Conservation (phyloP, 2,329 filamentous ascomycete genomes). For the Venturia effusa region DNA sequence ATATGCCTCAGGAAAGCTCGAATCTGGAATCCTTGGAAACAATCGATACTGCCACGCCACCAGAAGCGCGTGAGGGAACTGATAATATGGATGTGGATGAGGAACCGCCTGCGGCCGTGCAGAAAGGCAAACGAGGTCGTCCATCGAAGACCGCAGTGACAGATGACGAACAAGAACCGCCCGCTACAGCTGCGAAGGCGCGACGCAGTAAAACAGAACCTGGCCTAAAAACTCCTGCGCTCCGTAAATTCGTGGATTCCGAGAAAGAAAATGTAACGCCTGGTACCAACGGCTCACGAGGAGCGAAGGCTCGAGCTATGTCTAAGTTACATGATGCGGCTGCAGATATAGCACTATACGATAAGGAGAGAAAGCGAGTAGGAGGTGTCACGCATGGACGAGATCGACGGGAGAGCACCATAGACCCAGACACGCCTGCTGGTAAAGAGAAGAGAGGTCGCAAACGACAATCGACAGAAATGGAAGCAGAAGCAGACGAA, state of each 20-base stretch:
- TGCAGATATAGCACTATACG: slow-evolving; percentile 77
- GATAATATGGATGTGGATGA: slow-evolving; percentile 3
- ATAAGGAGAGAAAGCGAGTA: slow-evolving; percentile 83
- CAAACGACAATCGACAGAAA: slow-evolving; percentile 35
- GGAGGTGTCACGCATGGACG: slow-evolving; percentile 54
- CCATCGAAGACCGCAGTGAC: neutral
- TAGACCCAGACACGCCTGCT: slow-evolving; percentile 14
- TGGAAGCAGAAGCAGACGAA: slow-evolving; percentile 24
- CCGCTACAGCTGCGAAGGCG: slow-evolving; percentile 1
- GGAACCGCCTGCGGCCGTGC: neutral
- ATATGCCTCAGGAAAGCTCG: slow-evolving; percentile 13
- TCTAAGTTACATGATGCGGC: slow-evolving; percentile 66
- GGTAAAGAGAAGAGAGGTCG: slow-evolving; percentile 18
- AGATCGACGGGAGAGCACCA: slow-evolving; percentile 34
- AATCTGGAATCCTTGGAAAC: slow-evolving; percentile 15
- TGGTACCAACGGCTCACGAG: slow-evolving; percentile 35
- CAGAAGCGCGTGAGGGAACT: neutral
- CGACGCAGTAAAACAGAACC: neutral
- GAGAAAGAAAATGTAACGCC: slow-evolving; percentile 82
- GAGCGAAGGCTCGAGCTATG: slow-evolving; percentile 64
- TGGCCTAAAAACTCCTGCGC: slow-evolving; percentile 1
- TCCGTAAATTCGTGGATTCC: neutral
- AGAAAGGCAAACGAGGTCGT: slow-evolving; percentile 5
- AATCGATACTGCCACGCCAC: neutral
- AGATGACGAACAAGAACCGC: neutral